A percentile compares a stretch with the other conserved stretches of the same genome.
These are phyloP conservation scores for Blastomyces parvus DNA, from an alignment of 2,329 filamentous ascomycete genomes.

Conservation along the genomic window DNA sequence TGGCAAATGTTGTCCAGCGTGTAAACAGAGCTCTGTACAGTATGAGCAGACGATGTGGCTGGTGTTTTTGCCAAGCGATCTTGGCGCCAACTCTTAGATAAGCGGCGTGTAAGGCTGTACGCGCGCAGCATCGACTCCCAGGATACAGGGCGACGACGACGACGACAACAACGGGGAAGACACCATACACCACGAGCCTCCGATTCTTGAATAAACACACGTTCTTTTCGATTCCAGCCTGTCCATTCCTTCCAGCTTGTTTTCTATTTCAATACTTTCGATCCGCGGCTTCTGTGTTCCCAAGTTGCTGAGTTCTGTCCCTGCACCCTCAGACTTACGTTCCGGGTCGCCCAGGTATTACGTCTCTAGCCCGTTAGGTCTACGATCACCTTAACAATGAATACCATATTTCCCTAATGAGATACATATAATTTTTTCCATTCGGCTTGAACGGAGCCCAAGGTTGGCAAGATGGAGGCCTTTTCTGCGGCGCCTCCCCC, in stretches of 20 bases:
- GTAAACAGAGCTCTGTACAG: too few relatives aligned
- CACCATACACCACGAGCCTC: not conserved
- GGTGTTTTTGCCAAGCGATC: not conserved
- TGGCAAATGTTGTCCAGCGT: too few relatives aligned
- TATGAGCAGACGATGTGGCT: not conserved
- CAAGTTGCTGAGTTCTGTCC: not conserved
- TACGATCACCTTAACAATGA: not conserved
- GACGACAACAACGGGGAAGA: not conserved
- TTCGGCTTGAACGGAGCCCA: not conserved
- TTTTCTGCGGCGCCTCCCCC: slow-evolving; percentile 26
- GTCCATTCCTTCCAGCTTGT: not conserved
- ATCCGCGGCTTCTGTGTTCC: not conserved
- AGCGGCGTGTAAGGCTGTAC: not conserved
- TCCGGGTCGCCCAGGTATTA: not conserved
- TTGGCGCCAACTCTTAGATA: not conserved
- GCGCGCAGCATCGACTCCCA: not conserved
- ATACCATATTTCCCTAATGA: not conserved
- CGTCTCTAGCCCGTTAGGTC: not conserved
- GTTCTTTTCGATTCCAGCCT: not conserved
- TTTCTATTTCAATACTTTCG: not conserved
- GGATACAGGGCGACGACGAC: not conserved
- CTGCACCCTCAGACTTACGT: not conserved
- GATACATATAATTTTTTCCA: not conserved
- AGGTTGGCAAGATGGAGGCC: slow-evolving; percentile 27
- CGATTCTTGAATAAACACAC: not conserved